phyloP scores from a whole-genome alignment of 2,329 filamentous ascomycete genomes.

The Fusarium agapanthi region DNA sequence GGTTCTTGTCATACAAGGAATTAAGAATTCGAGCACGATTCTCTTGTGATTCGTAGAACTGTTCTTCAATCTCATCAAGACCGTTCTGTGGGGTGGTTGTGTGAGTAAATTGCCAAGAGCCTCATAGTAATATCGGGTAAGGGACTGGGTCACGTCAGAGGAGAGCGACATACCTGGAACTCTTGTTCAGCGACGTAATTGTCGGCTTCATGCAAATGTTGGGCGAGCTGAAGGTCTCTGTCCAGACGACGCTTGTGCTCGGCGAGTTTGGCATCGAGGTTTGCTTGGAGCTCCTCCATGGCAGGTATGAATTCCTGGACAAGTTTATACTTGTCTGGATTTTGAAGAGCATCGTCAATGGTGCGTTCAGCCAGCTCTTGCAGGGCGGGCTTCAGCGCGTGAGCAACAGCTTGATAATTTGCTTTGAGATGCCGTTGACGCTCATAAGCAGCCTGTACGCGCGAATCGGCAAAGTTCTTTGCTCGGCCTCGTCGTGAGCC shows the following conservation, averaged over 20 bases:
- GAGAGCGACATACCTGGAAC: constrained; percentile 48
- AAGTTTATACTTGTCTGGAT: constrained; percentile 62
- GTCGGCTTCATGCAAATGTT: constrained; percentile 49
- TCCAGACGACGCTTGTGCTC: constrained; percentile 47
- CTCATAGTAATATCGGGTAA: constrained; percentile 36
- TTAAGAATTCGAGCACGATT: constrained; percentile 57
- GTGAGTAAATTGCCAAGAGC: constrained; percentile 30
- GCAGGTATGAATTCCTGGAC: constrained; percentile 63
- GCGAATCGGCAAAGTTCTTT: constrained; percentile 64
- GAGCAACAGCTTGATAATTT: constrained; percentile 69
- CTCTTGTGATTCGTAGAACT: constrained; percentile 57
- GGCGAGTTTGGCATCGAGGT: constrained; percentile 44
- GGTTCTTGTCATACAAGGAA: constrained; percentile 52
- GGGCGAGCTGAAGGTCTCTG: constrained; percentile 48
- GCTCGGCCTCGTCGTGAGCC: constrained; percentile 59
- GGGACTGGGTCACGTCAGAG: constrained; percentile 26
- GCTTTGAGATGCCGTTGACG: constrained; percentile 74
- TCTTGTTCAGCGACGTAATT: constrained; percentile 48
- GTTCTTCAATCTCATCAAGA: constrained; percentile 50
- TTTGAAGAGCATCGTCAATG: constrained; percentile 64
- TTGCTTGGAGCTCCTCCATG: constrained; percentile 56
- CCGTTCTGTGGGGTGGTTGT: constrained; percentile 46
- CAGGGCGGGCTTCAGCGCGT: constrained; percentile 69
- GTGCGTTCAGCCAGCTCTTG: constrained; percentile 71
- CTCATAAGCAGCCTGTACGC: constrained; percentile 66